Evolutionary conservation across 164 flowering plant species (phyloP), one percentile per base, ranked within the genome.

Genomic region (Dillenia suffruticosa): DNA sequence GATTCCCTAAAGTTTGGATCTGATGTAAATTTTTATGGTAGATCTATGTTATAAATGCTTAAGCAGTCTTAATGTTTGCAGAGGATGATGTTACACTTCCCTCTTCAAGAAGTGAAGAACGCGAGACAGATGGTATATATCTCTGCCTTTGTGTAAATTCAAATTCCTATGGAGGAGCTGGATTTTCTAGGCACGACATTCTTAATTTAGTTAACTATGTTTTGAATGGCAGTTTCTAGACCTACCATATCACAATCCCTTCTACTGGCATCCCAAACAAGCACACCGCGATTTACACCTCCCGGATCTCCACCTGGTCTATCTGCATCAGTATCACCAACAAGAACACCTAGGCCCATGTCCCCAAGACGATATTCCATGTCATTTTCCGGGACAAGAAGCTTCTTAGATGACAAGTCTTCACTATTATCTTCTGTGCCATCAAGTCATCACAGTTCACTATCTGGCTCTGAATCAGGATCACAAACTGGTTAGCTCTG

Each of bases 271-370:
- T 89, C 98, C 40, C 89, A 86, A 53, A 77, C 75, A 32, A 82
- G 61, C 77, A 94, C 96, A 9, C 97, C 95, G 40, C 80, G 77
- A 68, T 61, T 86, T 55, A 90, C 96, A 26, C 98, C 97, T 67
- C 90, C 91, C 58, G 90, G 79, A 56, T 90, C 98, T 13, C 98
- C 98, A 56, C 87, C 89, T 16, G 76, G 69, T 46, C 63, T 77
- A 32, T 84, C 95, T 50, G 85, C 89, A 49, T 67, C 93, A 12
- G 83, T 44, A 22, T 85, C 96, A 11, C 97, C 96, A 17, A 79
- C 82, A 8, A 74, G 70, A 71, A 77, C 82, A 14, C 77, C 98
- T 51, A 88, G 77, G 67, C 82, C 91, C 11, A 70, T 63, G 9
- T 86, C 93, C 43, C 96, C 98, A 44, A 80, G 82, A 63, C 76